Evolutionary conservation across 805 yeast genomes (phyloP).

Genomic region (Priceomyces fermenticarens): DNA sequence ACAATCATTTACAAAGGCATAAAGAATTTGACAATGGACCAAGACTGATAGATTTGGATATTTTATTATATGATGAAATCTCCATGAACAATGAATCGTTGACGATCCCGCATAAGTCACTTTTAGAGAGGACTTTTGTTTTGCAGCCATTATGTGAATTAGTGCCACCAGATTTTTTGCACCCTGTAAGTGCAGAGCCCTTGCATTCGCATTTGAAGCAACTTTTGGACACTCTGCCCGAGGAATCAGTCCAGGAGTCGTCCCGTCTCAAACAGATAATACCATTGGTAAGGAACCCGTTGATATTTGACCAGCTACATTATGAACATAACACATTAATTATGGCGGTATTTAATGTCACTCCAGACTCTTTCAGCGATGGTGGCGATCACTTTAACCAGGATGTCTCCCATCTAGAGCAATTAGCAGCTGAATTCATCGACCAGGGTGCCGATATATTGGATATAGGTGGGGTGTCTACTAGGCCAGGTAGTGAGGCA

Average conservation of each 20-base stretch:
- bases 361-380: conserved; percentile 95
- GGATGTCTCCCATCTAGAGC: conserved; percentile 39
- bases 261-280: conserved; percentile 47
- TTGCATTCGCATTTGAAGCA: conserved; percentile 63
- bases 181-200: conserved; percentile 88
- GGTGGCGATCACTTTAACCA: conserved; percentile 53
- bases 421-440: conserved; percentile 48
- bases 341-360: conserved; percentile 87
- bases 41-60: conserved; percentile 85
- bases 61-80: conserved; percentile 64
- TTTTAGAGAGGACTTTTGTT: conserved; percentile 90
- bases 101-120: conserved; percentile 79
- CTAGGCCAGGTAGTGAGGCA: conserved; percentile 77
- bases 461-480: conserved; percentile 94
- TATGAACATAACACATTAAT: conserved; percentile 53
- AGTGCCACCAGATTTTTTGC: conserved; percentile 59
- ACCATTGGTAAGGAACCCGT: conserved; percentile 38
- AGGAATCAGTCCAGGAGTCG: conserved; percentile 49
- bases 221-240: conserved; percentile 30
- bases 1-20: conserved; percentile 62
- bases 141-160: conserved; percentile 85
- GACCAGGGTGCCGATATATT: conserved; percentile 67
- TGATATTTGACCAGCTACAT: conserved; percentile 44
- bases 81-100: conserved; percentile 57
- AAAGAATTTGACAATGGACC: conserved; percentile 91